phyloP scores from a whole-genome alignment of 345 rosid genomes.

The Rhizophora mangle region DNA sequence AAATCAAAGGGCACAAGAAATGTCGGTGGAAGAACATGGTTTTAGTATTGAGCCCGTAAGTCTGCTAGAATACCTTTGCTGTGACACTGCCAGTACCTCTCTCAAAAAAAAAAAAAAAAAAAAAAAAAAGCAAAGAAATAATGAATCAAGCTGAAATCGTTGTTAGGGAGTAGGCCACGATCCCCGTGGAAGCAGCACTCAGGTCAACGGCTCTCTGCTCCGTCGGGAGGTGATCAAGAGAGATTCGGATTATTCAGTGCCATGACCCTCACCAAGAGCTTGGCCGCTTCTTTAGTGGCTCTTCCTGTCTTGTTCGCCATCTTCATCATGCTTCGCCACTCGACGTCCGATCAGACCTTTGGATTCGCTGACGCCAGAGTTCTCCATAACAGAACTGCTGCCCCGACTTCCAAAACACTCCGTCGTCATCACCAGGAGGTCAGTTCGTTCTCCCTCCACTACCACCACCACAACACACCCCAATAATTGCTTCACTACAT shows the following conservation, averaged over 20 bases:
- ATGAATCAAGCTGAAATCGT: too few species aligned
- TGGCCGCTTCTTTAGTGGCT: slow-evolving; percentile 1
- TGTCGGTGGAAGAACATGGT: too few species aligned
- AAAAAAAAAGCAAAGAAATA: too few species aligned
- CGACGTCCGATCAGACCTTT: slow-evolving; percentile 14
- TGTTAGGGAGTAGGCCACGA: too few species aligned
- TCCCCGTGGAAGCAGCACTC: background rate
- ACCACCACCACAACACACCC: too few species aligned
- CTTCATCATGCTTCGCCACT: slow-evolving; percentile 14
- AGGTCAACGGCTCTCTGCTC: slow-evolving; percentile 19
- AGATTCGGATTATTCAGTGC: slow-evolving; percentile 25
- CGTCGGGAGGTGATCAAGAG: slow-evolving; percentile 15
- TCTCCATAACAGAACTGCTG: background rate
- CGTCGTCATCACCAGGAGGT: background rate
- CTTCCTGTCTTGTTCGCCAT: slow-evolving; percentile 14
- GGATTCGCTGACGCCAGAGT: slow-evolving; percentile 29
- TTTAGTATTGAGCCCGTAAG: too few species aligned
- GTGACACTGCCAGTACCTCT: too few species aligned
- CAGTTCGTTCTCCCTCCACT: background rate
- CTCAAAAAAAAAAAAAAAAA: too few species aligned
- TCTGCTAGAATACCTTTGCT: too few species aligned
- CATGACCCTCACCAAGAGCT: slow-evolving; percentile 38
- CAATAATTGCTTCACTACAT: too few species aligned
- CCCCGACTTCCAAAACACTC: background rate
- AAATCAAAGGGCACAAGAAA: too few species aligned